phyloP scores from a whole-genome alignment of 2,329 filamentous ascomycete genomes.

The Aspergillus brunneoviolaceus region DNA sequence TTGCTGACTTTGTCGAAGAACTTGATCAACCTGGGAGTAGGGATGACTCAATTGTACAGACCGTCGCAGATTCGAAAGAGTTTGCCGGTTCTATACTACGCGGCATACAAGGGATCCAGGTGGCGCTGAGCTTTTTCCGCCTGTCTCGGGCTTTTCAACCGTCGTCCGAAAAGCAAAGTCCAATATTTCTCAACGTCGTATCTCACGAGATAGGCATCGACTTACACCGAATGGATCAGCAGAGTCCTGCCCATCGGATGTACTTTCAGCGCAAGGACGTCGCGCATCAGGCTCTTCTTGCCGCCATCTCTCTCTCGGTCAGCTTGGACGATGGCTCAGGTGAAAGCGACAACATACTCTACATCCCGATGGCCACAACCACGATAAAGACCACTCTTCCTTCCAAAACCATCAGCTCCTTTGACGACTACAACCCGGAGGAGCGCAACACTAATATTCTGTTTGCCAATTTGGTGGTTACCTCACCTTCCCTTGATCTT shows the following conservation, averaged over 20 bases:
- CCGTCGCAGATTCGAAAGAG: conserved; percentile 88
- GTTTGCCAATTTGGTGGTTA: conserved; percentile 93
- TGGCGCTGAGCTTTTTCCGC: conserved; percentile 87
- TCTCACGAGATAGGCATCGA: conserved; percentile 98
- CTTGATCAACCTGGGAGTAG: conserved; percentile 65
- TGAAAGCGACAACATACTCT: conserved; percentile 81
- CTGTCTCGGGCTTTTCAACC: conserved; percentile 76
- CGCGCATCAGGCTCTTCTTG: conserved; percentile 89
- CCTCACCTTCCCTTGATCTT: conserved; percentile 89
- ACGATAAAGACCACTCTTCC: conserved; percentile 91
- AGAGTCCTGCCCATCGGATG: conserved; percentile 94
- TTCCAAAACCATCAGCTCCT: conserved; percentile 85
- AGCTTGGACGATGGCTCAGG: conserved; percentile 88
- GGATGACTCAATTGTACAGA: conserved; percentile 70
- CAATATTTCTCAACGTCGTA: conserved; percentile 79
- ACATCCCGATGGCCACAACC: conserved; percentile 96
- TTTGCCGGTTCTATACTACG: conserved; percentile 86
- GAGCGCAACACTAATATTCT: conserved; percentile 95
- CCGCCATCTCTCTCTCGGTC: conserved; percentile 87
- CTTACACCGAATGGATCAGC: conserved; percentile 84
- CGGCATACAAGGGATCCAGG: conserved; percentile 94
- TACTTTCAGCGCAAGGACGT: conserved; percentile 93
- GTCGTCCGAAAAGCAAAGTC: conserved; percentile 64
- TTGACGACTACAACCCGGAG: conserved; percentile 66
- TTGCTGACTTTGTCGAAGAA: conserved; percentile 74